Evolutionary conservation across 305 asterid genomes (phyloP), one percentile per base, ranked within the genome.

Genomic region (Nicotiana rustica): DNA sequence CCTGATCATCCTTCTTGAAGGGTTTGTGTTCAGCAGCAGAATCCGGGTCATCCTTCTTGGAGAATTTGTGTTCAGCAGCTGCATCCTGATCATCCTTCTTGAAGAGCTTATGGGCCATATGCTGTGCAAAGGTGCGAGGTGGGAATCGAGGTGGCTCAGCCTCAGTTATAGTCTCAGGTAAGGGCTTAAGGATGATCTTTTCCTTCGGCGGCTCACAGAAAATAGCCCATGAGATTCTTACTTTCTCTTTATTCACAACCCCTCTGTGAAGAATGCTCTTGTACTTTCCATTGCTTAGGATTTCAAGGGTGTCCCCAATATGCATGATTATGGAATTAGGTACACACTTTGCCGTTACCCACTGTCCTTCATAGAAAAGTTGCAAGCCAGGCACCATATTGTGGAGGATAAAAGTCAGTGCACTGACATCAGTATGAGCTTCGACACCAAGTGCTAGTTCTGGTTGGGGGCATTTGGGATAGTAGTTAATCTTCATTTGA

Each of bases 311-410:
- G 78, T 95, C 98, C 2, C 97, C 98, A 29, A 95, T 55, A 84
- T 95, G 99, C 97, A 94, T 89, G 86, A 95, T 91, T 21, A 95
- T 93, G 12, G 98, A 94, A 67, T 91, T 84, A 0, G 98, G 96
- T n/a, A 95, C 96, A 36, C 99, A 94, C 85, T 92, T 92, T 0
- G 98, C 97, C 0, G 97, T 95, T 76, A 95, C 86, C 99, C 99
- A 95, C 29, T 89, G 87, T 70, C 82, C 98, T 85, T 88, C 80
- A 80, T 91, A 91, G 86, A 92, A 92, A 82, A 95, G 87, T 81
- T 94, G 98, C 31, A 95, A 88, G 61, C 99, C 99, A 0, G 99
- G 99, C 0, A 95, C 97, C 97, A 93, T 94, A 89, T 94, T 95
- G 89, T 95, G 99, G 91, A 95, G 92, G 86, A 94, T 91, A 91